A percentile compares a stretch with the other conserved stretches of the same genome.
Conservation (phyloP, 169 alveolate species). For the Eimeria acervulina region DNA sequence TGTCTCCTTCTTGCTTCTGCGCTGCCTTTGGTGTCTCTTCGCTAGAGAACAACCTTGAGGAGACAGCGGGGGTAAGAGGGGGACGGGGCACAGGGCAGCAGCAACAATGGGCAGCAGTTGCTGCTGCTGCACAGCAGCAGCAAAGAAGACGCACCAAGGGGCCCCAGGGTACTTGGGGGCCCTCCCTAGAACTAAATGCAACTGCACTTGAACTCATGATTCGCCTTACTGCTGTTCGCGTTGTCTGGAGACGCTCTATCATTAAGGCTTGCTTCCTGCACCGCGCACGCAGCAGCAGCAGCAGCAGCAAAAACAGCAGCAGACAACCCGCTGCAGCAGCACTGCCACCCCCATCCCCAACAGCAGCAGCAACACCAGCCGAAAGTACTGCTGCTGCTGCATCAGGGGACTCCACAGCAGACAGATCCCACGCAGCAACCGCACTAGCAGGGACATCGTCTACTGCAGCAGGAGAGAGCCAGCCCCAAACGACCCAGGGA, state of each 20-base stretch:
- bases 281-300: not conserved
- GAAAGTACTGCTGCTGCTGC: not conserved
- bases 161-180: constrained; percentile 22
- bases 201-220: constrained; percentile 23
- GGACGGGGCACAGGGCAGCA: not conserved
- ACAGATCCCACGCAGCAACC: not conserved
- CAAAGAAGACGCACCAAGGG: constrained; percentile 1
- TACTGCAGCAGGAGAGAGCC: not conserved
- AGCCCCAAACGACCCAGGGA: not conserved
- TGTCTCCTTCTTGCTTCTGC: not conserved
- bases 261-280: not conserved
- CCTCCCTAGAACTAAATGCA: not conserved
- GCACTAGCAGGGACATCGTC: not conserved
- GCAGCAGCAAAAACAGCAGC: not conserved
- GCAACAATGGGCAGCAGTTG: not conserved
- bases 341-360: not conserved
- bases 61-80: not conserved
- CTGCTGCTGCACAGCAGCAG: too few relatives aligned
- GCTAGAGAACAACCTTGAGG: not conserved
- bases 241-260: constrained; percentile 24
- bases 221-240: constrained; percentile 25
- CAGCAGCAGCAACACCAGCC: not conserved
- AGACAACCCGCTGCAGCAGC: too few relatives aligned
- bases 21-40: constrained; percentile 48
- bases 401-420: not conserved